Percentiles rank a stretch among this genome's conserved stretches.
These are phyloP conservation scores for Sequoia sempervirens DNA, from an alignment of 75 land plant species.

Conservation along the genomic window DNA sequence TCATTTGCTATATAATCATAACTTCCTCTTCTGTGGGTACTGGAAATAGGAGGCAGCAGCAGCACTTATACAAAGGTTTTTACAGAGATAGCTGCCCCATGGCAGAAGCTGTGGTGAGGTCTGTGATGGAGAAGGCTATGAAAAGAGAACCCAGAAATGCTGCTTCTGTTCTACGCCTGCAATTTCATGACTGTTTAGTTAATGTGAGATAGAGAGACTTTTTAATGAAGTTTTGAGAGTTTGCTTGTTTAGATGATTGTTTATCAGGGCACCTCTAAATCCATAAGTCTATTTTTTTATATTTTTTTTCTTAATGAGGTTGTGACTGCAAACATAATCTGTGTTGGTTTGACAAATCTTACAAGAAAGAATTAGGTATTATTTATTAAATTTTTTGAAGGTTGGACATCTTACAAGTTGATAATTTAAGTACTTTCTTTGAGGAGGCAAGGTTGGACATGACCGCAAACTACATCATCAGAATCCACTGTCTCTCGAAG, in stretches of 20 bases:
- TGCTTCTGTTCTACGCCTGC: constrained; percentile 78
- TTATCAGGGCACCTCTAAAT: background rate
- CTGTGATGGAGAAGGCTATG: constrained; percentile 40
- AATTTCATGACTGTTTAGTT: constrained; percentile 81
- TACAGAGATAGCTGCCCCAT: constrained; percentile 46
- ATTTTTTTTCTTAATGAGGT: background rate
- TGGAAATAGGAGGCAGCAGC: background rate
- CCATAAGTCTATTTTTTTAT: background rate
- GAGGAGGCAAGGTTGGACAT: no score
- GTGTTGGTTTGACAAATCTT: background rate
- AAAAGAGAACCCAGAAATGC: constrained; percentile 38
- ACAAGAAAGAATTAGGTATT: background rate
- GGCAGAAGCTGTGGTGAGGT: constrained; percentile 43
- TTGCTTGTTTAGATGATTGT: background rate
- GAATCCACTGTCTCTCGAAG: no score
- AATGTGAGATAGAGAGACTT: constrained; percentile 22
- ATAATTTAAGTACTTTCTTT: no score
- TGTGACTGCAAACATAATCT: no score
- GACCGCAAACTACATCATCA: no score
- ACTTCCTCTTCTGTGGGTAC: background rate
- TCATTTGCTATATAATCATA: background rate
- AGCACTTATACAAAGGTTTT: constrained; percentile 5
- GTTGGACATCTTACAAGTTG: no score
- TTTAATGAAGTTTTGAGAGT: background rate
- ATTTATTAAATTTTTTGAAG: background rate